Conservation (phyloP, 148 eudicot species). For the Selenicereus undatus region DNA sequence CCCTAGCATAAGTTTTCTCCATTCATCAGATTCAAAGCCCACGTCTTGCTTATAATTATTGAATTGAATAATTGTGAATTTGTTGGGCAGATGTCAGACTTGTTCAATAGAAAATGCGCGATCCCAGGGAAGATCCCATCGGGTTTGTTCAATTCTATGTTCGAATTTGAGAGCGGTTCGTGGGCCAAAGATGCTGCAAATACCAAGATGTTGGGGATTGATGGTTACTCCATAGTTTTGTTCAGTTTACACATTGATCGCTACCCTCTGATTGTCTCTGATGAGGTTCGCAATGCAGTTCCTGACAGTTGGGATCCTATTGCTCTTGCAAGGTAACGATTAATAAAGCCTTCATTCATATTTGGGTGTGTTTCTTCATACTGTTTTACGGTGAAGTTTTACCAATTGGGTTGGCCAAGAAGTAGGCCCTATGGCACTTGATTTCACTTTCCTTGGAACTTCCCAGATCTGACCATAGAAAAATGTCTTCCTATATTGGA, state of each 20-base stretch:
- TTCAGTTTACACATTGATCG: conserved; percentile 56
- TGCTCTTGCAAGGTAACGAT: conserved; percentile 65
- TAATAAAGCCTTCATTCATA: neutral
- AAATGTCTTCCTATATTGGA: too few relatives aligned
- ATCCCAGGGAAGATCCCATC: conserved; percentile 71
- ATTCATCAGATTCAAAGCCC: too few relatives aligned
- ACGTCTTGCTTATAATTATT: too few relatives aligned
- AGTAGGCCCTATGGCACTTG: too few relatives aligned
- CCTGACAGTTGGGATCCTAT: conserved; percentile 75
- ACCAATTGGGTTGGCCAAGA: too few relatives aligned
- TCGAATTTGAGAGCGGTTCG: conserved; percentile 61
- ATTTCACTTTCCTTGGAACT: too few relatives aligned
- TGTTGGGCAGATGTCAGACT: conserved; percentile 66
- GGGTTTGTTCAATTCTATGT: conserved; percentile 63
- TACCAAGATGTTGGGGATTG: conserved; percentile 55
- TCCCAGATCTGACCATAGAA: too few relatives aligned
- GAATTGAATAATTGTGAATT: neutral
- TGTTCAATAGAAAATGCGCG: conserved; percentile 51
- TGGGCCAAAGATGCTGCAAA: conserved; percentile 68
- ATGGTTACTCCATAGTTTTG: conserved; percentile 56
- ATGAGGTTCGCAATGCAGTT: conserved; percentile 58
- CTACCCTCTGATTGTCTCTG: conserved; percentile 52
- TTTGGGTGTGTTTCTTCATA: neutral
- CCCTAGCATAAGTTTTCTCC: too few relatives aligned
- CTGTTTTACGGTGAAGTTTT: neutral